Evolutionary conservation across 75 land plant species (phyloP).

Genomic region (Selaginella moellendorffii): DNA sequence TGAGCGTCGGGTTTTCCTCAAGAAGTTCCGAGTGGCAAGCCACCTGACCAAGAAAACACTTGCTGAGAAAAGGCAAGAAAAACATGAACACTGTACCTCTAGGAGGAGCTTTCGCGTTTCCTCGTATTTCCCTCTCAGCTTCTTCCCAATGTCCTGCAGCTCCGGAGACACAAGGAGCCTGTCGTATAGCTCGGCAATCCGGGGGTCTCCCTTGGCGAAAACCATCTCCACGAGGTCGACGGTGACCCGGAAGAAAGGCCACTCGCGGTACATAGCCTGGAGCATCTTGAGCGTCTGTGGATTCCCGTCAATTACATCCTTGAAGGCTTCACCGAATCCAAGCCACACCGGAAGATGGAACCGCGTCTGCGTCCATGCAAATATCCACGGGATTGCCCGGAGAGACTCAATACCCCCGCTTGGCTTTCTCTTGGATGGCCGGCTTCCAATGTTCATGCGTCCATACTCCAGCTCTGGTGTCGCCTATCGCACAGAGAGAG

Average conservation of each 20-base stretch:
- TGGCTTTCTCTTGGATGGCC: constrained; percentile 1
- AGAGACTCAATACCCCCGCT: constrained; percentile 5
- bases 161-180: constrained; percentile 11
- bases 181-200: constrained; percentile 19
- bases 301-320: constrained; percentile 34
- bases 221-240: constrained; percentile 65
- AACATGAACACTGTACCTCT: no score
- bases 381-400: neutral
- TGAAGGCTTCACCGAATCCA: constrained; percentile 8
- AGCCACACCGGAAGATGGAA: constrained; percentile 11
- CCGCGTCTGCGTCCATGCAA: constrained; percentile 7
- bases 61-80: no score
- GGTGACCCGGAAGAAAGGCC: constrained; percentile 59
- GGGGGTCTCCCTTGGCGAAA: neutral
- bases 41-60: no score
- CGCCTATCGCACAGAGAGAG: neutral
- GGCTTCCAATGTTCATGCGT: neutral
- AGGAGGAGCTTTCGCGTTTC: constrained; percentile 14
- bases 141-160: constrained; percentile 5
- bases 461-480: neutral
- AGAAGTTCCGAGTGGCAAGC: constrained; percentile 11
- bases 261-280: constrained; percentile 47
- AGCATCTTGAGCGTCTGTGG: constrained; percentile 35
- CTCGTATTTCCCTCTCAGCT: constrained; percentile 8
- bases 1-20: constrained; percentile 14